phyloP scores from a whole-genome alignment of 2,329 filamentous ascomycete genomes.

The Cordyceps cicadae region DNA sequence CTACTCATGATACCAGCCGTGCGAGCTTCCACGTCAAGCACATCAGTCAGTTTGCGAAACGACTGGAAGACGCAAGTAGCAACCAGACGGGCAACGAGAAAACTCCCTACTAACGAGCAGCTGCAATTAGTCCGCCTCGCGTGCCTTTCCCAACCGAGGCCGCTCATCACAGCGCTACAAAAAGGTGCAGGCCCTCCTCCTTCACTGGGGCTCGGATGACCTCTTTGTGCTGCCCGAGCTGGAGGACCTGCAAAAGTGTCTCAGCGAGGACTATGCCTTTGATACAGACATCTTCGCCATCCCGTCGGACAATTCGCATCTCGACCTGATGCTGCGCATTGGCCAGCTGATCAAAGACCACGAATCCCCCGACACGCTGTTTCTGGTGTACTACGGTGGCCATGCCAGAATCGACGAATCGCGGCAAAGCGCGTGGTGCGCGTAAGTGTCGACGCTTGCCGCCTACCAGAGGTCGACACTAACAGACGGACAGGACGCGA shows the following conservation, averaged over 20 bases:
- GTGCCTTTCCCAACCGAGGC: conserved; percentile 49
- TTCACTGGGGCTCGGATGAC: conserved; percentile 52
- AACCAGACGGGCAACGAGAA: too few species aligned
- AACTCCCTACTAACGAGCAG: not conserved
- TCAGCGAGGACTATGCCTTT: conserved; percentile 47
- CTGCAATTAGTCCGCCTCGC: conserved; percentile 37
- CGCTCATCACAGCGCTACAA: conserved; percentile 45
- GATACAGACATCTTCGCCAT: conserved; percentile 51
- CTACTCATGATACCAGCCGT: conserved; percentile 50
- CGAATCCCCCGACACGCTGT: conserved; percentile 47
- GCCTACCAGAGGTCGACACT: conserved; percentile 1
- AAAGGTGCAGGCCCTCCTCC: conserved; percentile 45
- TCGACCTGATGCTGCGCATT: conserved; percentile 50
- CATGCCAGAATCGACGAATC: conserved; percentile 53
- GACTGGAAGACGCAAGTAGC: conserved; percentile 43
- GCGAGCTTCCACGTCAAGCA: conserved; percentile 52
- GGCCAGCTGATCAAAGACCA: conserved; percentile 49
- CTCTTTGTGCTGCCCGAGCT: conserved; percentile 51
- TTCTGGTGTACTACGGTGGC: conserved; percentile 51
- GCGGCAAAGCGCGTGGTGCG: conserved; percentile 53
- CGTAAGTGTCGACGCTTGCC: conserved; percentile 30
- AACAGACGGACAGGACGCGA: conserved; percentile 32
- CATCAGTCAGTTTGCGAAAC: conserved; percentile 45
- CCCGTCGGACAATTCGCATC: conserved; percentile 48
- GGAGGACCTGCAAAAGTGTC: conserved; percentile 46